These are phyloP conservation scores for Penicillium lividum DNA, from an alignment of 495 filamentous ascomycete genomes.

Conservation along the genomic window DNA sequence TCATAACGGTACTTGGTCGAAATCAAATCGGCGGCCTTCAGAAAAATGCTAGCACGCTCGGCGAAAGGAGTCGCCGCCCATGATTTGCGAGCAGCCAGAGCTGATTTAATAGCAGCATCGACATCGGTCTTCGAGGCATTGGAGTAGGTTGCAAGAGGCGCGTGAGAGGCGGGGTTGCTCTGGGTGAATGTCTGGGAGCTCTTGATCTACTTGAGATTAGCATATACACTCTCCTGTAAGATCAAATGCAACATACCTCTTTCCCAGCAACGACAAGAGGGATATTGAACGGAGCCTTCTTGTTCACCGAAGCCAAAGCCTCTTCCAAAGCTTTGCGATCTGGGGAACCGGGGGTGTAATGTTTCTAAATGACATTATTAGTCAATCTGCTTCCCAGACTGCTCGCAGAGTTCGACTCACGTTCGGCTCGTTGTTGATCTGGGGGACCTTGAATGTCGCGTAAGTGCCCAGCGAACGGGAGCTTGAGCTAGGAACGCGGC, in stretches of 20 bases:
- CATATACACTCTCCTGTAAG: slow-evolving; percentile 6
- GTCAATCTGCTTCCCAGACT: not conserved
- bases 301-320: slow-evolving; percentile 55
- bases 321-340: slow-evolving; percentile 73
- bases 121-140: slow-evolving; percentile 73
- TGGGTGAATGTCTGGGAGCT: slow-evolving; percentile 53
- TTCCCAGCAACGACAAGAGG: slow-evolving; percentile 80
- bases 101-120: slow-evolving; percentile 71
- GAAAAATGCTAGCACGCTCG: slow-evolving; percentile 88
- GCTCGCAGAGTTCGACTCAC: slow-evolving; percentile 51
- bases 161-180: slow-evolving; percentile 74
- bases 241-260: slow-evolving; percentile 51
- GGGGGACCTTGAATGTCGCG: slow-evolving; percentile 84
- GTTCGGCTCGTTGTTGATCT: slow-evolving; percentile 89
- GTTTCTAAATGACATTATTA: slow-evolving; percentile 57
- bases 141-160: slow-evolving; percentile 76
- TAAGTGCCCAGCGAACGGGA: slow-evolving; percentile 50
- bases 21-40: slow-evolving; percentile 90
- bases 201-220: slow-evolving; percentile 31
- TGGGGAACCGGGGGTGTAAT: slow-evolving; percentile 78
- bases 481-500: slow-evolving; percentile 28
- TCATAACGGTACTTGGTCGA: slow-evolving; percentile 89
- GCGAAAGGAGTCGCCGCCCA: slow-evolving; percentile 85
- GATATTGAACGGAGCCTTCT: slow-evolving; percentile 57
- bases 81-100: slow-evolving; percentile 73